Base-by-base conservation (phyloP, 441 rosid species). In the Theobroma grandiflorum region DNA sequence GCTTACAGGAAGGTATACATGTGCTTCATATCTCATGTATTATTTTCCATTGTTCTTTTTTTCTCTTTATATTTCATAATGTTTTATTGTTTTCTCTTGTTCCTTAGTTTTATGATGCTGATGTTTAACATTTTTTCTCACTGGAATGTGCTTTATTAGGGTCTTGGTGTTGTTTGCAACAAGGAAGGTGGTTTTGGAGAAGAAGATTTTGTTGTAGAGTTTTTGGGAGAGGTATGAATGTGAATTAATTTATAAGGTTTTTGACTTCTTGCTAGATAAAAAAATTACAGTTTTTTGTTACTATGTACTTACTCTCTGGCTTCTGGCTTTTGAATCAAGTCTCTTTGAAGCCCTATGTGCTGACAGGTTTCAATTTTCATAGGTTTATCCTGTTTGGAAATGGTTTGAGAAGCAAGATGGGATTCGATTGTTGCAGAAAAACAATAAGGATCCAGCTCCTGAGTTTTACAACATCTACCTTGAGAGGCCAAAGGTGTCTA, bases 371-470 rank as follows among this genome's bases (percentile, higher is more conserved):
- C 58, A 68, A 78, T 72, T 88, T 77, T 83, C 67, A 69, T 82
- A 97, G 99, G 99, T 97, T 79, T 97, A 97, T 86, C 99, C 99
- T 80, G 98, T 95, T 53, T 97, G 99, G 99, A 97, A 92, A 88
- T 97, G 99, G 99, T 95, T 89, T 78, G 99, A 97, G 91, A 97
- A 97, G 92, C 99, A 97, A 89, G 99, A 97, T 89, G 99, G 99
- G 65, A 97, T 97, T 78, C 95, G 99, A 73, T 91, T 95, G 76
- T 87, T 97, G 81, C 99, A 97, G 88, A 94, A 95, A 85, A 93
- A 94, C 84, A 95, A 84, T 81, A 91, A 94, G 80, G 99, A 97
- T 76, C 99, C 98, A 37, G 99, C 99, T 81, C 99, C 99, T 80
- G 99, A 97, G 87, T 97, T 97, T 87, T 97, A 97, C 92, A 97